Conservation (phyloP, 306 rosid species). For the Biancaea sappan region DNA sequence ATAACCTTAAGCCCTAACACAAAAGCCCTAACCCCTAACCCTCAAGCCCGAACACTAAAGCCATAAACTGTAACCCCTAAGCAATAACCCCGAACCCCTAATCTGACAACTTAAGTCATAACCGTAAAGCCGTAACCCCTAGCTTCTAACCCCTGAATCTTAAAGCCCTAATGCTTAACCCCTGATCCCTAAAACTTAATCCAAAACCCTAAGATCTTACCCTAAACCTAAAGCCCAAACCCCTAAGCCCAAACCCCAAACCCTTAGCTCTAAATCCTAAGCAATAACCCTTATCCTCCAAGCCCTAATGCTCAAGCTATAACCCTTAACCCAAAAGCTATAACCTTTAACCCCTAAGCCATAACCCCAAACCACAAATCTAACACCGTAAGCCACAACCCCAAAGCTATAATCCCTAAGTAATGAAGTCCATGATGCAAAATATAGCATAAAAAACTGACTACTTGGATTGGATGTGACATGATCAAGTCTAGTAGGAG, state of each 20-base stretch:
- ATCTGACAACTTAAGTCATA: constrained; percentile 22
- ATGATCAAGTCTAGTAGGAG: no score
- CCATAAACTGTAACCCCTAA: constrained; percentile 21
- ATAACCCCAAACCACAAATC: constrained; percentile 17
- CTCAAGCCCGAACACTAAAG: constrained; percentile 35
- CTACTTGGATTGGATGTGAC: no score
- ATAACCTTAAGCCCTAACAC: background rate
- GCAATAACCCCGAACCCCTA: constrained; percentile 31
- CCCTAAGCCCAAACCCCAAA: constrained; percentile 22
- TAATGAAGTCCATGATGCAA: no score
- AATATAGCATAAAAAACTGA: no score
- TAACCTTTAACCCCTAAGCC: no score
- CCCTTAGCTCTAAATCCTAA: constrained; percentile 26
- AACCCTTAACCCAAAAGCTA: background rate
- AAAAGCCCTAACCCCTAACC: background rate
- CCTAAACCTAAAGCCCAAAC: background rate
- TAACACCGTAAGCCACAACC: background rate
- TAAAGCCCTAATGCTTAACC: background rate
- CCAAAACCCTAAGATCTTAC: constrained; percentile 1
- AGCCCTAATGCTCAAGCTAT: constrained; percentile 30
- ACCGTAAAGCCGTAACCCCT: constrained; percentile 2
- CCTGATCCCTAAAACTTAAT: background rate
- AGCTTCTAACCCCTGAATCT: background rate
- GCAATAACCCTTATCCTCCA: constrained; percentile 19
- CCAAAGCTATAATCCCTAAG: background rate